Base-by-base conservation (phyloP, 257 asterid species). In the Mitragyna speciosa region DNA sequence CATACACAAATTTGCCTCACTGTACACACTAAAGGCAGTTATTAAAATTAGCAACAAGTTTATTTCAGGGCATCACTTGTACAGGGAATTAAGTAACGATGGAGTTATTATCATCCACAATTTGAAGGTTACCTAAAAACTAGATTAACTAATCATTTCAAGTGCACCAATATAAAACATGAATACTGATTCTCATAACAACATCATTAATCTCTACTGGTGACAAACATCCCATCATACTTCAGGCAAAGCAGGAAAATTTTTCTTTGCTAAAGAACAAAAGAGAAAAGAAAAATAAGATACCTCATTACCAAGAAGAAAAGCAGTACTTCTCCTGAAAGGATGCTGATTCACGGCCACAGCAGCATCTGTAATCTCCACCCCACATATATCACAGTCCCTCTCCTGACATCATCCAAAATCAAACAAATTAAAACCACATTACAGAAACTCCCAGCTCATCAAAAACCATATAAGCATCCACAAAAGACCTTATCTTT, bases 251-350 rank as follows among this genome's bases (percentile, higher is more conserved):
- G 19, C 11, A 11, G 8, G 16, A 74, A 11, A 41, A 56, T 41
- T 41, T 20, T 56, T 7, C 17, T 20, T 3, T 19, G 5, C 9
- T 56, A 20, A 56, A 56, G 49, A 8, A 47, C 9, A 43, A 43
- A 2, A 52, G 61, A 7, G 52, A n/a, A 28, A 58, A 45, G 5
- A 51, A 3, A n/a, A n/a, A n/a, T n/a, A n/a, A n/a, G n/a, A 5
- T 81, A 96, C 99, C 99, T 96, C 99, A 73, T 94, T 96, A 70
- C 99, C 99, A 39, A 96, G 96, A 73, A 96, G 95, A 87, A 96
- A 96, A 36, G 97, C 98, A 41, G 99, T 94, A 84, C 92, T 94
- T 87, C 87, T 96, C 82, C 85, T 88, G 89, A 96, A 96, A 75
- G 98, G 99, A 83, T 94, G 98, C 70, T 86, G 88, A 76, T 90